Percentiles rank a stretch among this genome's conserved stretches.
Conservation (phyloP, 495 filamentous ascomycete genomes). For the Neurospora sp. region DNA sequence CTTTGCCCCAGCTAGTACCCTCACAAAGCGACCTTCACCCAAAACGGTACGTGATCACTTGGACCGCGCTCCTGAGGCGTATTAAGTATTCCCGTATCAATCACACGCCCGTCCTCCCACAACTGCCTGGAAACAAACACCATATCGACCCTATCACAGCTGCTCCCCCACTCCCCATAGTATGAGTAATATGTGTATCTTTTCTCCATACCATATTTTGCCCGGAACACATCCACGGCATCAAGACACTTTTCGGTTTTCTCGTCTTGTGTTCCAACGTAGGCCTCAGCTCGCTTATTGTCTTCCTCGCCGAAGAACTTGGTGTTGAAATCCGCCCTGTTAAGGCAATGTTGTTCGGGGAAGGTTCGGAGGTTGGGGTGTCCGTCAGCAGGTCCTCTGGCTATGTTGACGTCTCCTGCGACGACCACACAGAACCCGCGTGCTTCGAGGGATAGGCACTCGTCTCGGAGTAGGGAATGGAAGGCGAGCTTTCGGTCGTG, state of each 20-base stretch:
- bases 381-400: constrained; percentile 30
- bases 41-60: constrained; percentile 30
- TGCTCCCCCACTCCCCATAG: constrained; percentile 22
- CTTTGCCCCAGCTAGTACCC: background rate
- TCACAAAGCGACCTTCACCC: constrained; percentile 10
- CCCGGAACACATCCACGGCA: constrained; percentile 23
- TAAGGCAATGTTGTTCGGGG: constrained; percentile 33
- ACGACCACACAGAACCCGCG: constrained; percentile 32
- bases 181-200: constrained; percentile 25
- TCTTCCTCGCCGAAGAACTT: constrained; percentile 33
- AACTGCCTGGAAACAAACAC: constrained; percentile 18
- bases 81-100: constrained; percentile 23
- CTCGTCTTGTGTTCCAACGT: constrained; percentile 11
- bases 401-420: constrained; percentile 42
- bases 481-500: constrained; percentile 42
- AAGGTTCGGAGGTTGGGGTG: constrained; percentile 32
- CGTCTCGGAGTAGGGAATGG: constrained; percentile 30
- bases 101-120: constrained; percentile 10
- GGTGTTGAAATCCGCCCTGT: constrained; percentile 38
- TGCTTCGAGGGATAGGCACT: constrained; percentile 27
- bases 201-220: constrained; percentile 14
- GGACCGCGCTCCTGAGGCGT: constrained; percentile 22
- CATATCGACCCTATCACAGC: constrained; percentile 32
- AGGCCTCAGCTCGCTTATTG: constrained; percentile 10
- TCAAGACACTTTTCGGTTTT: constrained; percentile 7